These are phyloP conservation scores for Agastache rugosa DNA, from an alignment of 257 asterid species.

Conservation along the genomic window DNA sequence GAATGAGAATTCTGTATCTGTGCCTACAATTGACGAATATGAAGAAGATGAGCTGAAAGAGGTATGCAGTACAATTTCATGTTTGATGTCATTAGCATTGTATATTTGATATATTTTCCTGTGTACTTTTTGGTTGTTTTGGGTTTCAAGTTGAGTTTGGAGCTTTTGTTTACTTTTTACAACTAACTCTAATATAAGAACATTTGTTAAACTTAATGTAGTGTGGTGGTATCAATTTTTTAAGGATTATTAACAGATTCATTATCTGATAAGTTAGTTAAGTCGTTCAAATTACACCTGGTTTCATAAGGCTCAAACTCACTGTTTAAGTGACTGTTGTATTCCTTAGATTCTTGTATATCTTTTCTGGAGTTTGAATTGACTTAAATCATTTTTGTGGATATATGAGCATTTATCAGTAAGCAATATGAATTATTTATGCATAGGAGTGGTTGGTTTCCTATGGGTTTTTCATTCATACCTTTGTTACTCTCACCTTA, in stretches of 20 bases:
- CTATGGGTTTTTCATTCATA: background rate
- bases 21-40: slow-evolving; percentile 78
- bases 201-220: background rate
- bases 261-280: background rate
- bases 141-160: background rate
- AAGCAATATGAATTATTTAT: background rate
- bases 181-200: background rate
- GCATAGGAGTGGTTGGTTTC: slow-evolving; percentile 15
- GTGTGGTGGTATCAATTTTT: background rate
- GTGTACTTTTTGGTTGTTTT: background rate
- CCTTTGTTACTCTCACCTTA: slow-evolving; percentile 9
- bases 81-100: background rate
- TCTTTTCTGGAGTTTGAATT: background rate
- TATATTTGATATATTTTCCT: background rate
- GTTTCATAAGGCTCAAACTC: background rate
- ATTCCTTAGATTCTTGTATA: background rate
- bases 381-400: slow-evolving; percentile 1
- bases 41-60: slow-evolving; percentile 82
- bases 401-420: background rate
- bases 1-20: slow-evolving; percentile 53
- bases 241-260: background rate
- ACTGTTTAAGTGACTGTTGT: background rate
- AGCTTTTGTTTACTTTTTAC: slow-evolving; percentile 22
- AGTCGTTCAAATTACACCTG: background rate
- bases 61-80: slow-evolving; percentile 49